phyloP scores from a whole-genome alignment of 495 filamentous ascomycete genomes.

The Xylaria curta region DNA sequence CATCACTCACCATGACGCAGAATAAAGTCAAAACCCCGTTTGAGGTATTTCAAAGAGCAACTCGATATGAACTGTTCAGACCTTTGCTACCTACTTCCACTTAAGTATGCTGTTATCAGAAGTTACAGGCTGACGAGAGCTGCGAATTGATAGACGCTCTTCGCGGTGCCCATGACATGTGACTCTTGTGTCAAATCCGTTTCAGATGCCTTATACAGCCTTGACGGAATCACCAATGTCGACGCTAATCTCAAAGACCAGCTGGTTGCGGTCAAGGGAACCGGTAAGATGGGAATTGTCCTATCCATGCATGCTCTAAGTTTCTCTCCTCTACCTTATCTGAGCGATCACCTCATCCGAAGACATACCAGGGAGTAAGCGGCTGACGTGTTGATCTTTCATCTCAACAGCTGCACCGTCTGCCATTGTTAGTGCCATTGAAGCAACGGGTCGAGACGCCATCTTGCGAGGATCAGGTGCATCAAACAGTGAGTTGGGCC shows the following conservation, averaged over 20 bases:
- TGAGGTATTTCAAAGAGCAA: conserved; percentile 38
- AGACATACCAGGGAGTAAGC: conserved; percentile 11
- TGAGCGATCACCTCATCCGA: conserved; percentile 15
- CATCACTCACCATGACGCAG: conserved; percentile 36
- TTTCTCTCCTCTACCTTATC: background rate
- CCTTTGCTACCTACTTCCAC: background rate
- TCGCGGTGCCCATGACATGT: conserved; percentile 93
- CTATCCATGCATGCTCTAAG: background rate
- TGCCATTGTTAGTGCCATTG: conserved; percentile 84
- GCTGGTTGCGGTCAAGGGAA: conserved; percentile 72
- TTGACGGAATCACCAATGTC: conserved; percentile 74
- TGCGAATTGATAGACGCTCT: conserved; percentile 71
- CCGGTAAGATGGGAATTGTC: conserved; percentile 49
- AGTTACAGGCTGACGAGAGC: conserved; percentile 34
- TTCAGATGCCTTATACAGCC: conserved; percentile 72
- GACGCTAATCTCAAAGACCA: conserved; percentile 70
- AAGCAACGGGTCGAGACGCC: conserved; percentile 88
- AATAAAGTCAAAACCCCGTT: conserved; percentile 51
- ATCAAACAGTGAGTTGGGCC: conserved; percentile 72
- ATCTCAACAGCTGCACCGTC: conserved; percentile 73
- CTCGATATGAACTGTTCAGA: background rate
- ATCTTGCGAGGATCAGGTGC: conserved; percentile 89
- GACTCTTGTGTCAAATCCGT: conserved; percentile 85
- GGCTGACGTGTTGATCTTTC: conserved; percentile 25
- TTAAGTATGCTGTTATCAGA: background rate